Percentiles rank a stretch among this genome's conserved stretches.
Evolutionary conservation across 2,329 filamentous ascomycete genomes (phyloP).

Genomic region (Cladosporium phlei): DNA sequence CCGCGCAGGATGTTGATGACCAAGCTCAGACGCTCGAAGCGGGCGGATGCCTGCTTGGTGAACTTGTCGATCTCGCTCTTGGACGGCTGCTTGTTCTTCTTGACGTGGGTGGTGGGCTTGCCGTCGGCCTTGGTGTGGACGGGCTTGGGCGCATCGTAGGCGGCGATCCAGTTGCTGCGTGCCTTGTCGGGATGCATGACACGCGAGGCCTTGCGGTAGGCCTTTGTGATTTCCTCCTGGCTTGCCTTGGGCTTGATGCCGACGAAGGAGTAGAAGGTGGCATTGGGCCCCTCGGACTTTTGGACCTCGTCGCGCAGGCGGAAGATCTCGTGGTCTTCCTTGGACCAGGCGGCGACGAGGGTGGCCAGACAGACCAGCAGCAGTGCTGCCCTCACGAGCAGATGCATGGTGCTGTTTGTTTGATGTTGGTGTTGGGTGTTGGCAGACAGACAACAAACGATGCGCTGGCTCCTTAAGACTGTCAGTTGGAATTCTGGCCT

Average conservation of each 20-base stretch:
- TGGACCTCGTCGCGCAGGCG: constrained; percentile 83
- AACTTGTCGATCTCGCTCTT: constrained; percentile 71
- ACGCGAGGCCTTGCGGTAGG: constrained; percentile 82
- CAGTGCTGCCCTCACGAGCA: constrained; percentile 58
- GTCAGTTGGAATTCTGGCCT: too few species aligned
- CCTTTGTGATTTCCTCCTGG: constrained; percentile 86
- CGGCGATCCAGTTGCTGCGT: constrained; percentile 72
- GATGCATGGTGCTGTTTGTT: constrained; percentile 56
- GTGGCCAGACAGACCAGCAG: constrained; percentile 64
- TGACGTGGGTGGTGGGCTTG: constrained; percentile 59
- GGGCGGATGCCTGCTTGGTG: constrained; percentile 74
- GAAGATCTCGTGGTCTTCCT: constrained; percentile 98
- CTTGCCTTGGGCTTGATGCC: constrained; percentile 68
- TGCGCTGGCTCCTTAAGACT: too few species aligned
- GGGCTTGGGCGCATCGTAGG: constrained; percentile 53
- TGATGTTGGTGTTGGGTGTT: not conserved
- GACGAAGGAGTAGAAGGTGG: constrained; percentile 92
- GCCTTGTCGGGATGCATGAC: constrained; percentile 93
- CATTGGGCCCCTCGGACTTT: constrained; percentile 66
- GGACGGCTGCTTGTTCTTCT: constrained; percentile 66
- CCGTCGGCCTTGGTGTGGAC: constrained; percentile 34
- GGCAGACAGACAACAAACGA: not conserved
- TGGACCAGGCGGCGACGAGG: constrained; percentile 72
- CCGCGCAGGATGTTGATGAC: constrained; percentile 83
- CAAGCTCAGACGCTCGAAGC: constrained; percentile 77